Evolutionary conservation across 306 rosid genomes (phyloP).

Genomic region (Echinosophora koreensis): DNA sequence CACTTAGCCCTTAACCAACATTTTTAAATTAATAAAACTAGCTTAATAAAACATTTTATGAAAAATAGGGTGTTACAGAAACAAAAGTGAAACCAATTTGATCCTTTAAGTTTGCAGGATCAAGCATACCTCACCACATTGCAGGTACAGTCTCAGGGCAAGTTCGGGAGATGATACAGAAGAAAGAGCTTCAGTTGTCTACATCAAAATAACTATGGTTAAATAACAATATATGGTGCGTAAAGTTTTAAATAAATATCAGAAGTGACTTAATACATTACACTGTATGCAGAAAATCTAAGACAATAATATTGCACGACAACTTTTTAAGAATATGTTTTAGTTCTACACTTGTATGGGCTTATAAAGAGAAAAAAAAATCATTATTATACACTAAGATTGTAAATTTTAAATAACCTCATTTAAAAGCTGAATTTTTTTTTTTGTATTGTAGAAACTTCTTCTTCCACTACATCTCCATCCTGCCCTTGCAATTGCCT

Average conservation of each 20-base stretch:
- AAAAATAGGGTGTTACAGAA: no score
- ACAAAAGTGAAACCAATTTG: conserved; percentile 39
- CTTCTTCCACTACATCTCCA: conserved; percentile 75
- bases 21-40: no score
- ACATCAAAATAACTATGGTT: conserved; percentile 43
- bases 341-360: conserved; percentile 12
- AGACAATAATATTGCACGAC: conserved; percentile 4
- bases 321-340: conserved; percentile 23
- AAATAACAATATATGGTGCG: conserved; percentile 27
- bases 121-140: conserved; percentile 92
- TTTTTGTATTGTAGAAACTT: conserved; percentile 77
- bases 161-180: conserved; percentile 85
- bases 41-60: no score
- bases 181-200: conserved; percentile 82
- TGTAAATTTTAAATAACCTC: conserved; percentile 65
- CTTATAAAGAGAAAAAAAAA: conserved; percentile 28
- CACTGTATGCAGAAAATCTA: conserved; percentile 4
- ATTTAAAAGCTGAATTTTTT: conserved; percentile 79
- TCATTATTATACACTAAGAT: conserved; percentile 31
- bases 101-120: conserved; percentile 37
- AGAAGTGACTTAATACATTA: conserved; percentile 20
- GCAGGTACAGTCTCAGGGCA: conserved; percentile 84
- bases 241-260: conserved; percentile 2
- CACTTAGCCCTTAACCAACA: no score
- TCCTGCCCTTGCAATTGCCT: conserved; percentile 81